Evolutionary conservation across 1,284 basidiomycete species (phyloP).

Genomic region (Cryptococcus sp.): DNA sequence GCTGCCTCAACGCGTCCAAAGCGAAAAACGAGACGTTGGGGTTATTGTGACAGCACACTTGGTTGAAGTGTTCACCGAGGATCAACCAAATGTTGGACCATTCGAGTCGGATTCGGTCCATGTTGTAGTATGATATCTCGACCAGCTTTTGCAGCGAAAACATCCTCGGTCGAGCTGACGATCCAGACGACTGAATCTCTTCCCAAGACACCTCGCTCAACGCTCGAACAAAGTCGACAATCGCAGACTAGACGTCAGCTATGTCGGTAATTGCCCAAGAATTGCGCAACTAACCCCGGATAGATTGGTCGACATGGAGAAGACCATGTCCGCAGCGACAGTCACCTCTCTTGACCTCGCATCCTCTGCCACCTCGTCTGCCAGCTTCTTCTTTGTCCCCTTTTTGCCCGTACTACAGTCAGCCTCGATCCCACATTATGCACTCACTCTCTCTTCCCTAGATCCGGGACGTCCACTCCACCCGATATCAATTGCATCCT

Average conservation of each 20-base stretch:
- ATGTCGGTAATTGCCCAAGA: neutral
- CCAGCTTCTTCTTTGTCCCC: conserved; percentile 49
- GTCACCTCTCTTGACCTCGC: conserved; percentile 97
- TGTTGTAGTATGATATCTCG: conserved; percentile 99
- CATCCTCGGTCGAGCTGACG: conserved; percentile 85
- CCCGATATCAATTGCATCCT: conserved; percentile 93
- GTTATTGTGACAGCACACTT: conserved; percentile 98
- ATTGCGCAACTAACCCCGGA: conserved; percentile 73
- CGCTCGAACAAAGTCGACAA: conserved; percentile 95
- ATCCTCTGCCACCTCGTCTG: conserved; percentile 93
- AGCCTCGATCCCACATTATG: neutral
- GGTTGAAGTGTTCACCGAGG: conserved; percentile 97
- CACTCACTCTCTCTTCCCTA: conserved; percentile 68
- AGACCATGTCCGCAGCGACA: conserved; percentile 98
- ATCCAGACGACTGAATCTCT: conserved; percentile 94
- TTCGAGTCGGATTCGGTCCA: conserved; percentile 95
- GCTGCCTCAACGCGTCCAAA: conserved; percentile 91
- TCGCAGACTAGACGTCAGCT: conserved; percentile 66
- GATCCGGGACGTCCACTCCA: conserved; percentile 75
- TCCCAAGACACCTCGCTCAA: conserved; percentile 98
- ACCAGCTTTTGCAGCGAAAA: conserved; percentile 99
- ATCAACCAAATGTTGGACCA: conserved; percentile 99
- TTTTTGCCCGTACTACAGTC: conserved; percentile 5
- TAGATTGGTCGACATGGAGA: conserved; percentile 88
- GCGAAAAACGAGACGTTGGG: conserved; percentile 96